Evolutionary conservation across 2,329 filamentous ascomycete genomes (phyloP).

Genomic region (Pyrenochaeta sp.): DNA sequence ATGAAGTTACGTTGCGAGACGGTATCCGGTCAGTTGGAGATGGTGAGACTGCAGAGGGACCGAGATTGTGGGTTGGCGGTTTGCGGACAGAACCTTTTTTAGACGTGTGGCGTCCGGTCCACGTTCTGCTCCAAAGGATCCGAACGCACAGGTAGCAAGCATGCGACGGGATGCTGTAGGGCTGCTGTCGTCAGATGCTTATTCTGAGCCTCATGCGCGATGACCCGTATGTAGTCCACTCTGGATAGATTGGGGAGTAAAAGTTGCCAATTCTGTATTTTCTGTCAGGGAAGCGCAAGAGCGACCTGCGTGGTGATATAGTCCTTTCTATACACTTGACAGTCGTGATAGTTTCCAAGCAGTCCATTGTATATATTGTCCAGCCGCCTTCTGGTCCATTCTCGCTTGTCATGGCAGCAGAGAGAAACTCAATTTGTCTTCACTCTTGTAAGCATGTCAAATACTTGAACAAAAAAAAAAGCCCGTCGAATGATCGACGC

Average conservation of each 20-base stretch:
- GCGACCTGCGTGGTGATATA: not conserved
- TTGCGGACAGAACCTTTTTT: slow-evolving; percentile 36
- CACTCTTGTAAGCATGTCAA: slow-evolving; percentile 41
- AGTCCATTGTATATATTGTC: slow-evolving; percentile 19
- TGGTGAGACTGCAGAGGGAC: slow-evolving; percentile 29
- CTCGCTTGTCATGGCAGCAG: slow-evolving; percentile 8
- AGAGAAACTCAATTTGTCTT: slow-evolving; percentile 27
- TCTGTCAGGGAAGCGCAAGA: not conserved
- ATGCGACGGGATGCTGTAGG: slow-evolving; percentile 32
- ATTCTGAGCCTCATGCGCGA: slow-evolving; percentile 45
- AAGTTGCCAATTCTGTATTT: not conserved
- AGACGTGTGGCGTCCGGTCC: slow-evolving; percentile 36
- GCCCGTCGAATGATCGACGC: slow-evolving; percentile 18
- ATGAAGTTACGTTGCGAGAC: slow-evolving; percentile 20
- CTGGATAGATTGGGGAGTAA: slow-evolving; percentile 9
- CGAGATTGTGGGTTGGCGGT: slow-evolving; percentile 22
- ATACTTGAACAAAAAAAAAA: slow-evolving; percentile 23
- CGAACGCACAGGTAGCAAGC: slow-evolving; percentile 22
- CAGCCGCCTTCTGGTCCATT: slow-evolving; percentile 17
- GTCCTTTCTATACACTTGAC: not conserved
- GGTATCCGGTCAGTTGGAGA: slow-evolving; percentile 21
- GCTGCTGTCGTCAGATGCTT: slow-evolving; percentile 51
- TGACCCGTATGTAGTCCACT: slow-evolving; percentile 18
- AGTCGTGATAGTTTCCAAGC: not conserved
- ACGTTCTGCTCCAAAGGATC: slow-evolving; percentile 21